phyloP scores from a whole-genome alignment of 169 alveolate genomes.

The Plasmodium cynomolgi region DNA sequence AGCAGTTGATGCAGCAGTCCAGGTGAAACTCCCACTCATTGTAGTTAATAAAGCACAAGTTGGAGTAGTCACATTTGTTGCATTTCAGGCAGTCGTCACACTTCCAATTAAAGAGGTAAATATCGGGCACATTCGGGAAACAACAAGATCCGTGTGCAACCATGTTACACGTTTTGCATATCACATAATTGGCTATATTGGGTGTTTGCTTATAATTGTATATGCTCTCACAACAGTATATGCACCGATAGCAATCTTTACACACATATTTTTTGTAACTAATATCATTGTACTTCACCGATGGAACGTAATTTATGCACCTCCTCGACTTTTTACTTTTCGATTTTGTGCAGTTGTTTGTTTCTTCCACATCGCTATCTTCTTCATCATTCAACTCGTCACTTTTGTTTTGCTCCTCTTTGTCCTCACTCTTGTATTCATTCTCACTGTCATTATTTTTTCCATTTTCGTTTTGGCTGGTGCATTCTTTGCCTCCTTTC shows the following conservation, averaged over 20 bases:
- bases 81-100: constrained; percentile 85
- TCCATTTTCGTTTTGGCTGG: not conserved
- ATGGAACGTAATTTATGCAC: constrained; percentile 34
- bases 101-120: constrained; percentile 81
- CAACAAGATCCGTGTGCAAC: constrained; percentile 87
- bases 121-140: constrained; percentile 83
- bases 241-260: constrained; percentile 76
- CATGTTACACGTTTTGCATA: constrained; percentile 81
- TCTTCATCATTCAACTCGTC: constrained; percentile 19
- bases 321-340: constrained; percentile 33
- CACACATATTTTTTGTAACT: constrained; percentile 70
- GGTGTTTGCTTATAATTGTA: constrained; percentile 74
- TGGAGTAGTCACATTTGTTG: constrained; percentile 83
- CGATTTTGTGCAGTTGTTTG: constrained; percentile 11
- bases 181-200: constrained; percentile 74
- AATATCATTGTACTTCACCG: constrained; percentile 40
- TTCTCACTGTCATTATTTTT: constrained; percentile 7
- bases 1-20: constrained; percentile 81
- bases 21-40: constrained; percentile 84
- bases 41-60: constrained; percentile 78
- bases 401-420: not conserved
- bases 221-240: constrained; percentile 74
- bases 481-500: not conserved
- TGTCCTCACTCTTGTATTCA: constrained; percentile 21
- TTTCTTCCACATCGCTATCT: constrained; percentile 66